phyloP scores from a whole-genome alignment of 768 basidiomycete genomes.

The Crucibulum laeve region DNA sequence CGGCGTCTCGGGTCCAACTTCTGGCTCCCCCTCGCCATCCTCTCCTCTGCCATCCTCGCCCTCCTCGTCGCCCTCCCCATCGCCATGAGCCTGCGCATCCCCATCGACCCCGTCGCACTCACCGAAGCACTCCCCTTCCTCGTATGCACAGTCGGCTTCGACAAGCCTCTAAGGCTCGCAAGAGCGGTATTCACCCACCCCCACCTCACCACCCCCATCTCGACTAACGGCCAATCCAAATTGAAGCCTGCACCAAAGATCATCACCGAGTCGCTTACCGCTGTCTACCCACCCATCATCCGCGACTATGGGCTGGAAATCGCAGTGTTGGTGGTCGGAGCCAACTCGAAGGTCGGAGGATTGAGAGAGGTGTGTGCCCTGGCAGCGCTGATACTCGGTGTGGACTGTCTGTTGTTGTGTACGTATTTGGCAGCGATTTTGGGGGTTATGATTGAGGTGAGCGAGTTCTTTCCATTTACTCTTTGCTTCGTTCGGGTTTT shows the following conservation, averaged over 20 bases:
- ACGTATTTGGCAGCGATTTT: conserved; percentile 89
- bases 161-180: conserved; percentile 92
- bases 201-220: conserved; percentile 41
- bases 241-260: conserved; percentile 80
- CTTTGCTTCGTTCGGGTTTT: conserved; percentile 4
- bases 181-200: conserved; percentile 86
- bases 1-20: conserved; percentile 73
- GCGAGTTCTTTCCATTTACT: conserved; percentile 14
- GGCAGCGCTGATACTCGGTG: conserved; percentile 79
- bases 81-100: conserved; percentile 68
- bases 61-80: conserved; percentile 83
- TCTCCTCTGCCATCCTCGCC: conserved; percentile 77
- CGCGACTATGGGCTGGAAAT: conserved; percentile 93
- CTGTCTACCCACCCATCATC: conserved; percentile 79
- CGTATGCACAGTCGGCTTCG: conserved; percentile 96
- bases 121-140: conserved; percentile 97
- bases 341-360: conserved; percentile 82
- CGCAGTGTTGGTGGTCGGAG: conserved; percentile 83
- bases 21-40: conserved; percentile 60
- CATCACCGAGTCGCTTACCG: conserved; percentile 77
- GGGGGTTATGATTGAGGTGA: conserved; percentile 93
- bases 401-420: conserved; percentile 87
- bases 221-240: conserved; percentile 13
- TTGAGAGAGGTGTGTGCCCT: conserved; percentile 93
- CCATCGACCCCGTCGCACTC: conserved; percentile 88